Base-by-base conservation (phyloP, 202 grass and related monocot genomes). In the Schoenoplectus tabernaemontani region DNA sequence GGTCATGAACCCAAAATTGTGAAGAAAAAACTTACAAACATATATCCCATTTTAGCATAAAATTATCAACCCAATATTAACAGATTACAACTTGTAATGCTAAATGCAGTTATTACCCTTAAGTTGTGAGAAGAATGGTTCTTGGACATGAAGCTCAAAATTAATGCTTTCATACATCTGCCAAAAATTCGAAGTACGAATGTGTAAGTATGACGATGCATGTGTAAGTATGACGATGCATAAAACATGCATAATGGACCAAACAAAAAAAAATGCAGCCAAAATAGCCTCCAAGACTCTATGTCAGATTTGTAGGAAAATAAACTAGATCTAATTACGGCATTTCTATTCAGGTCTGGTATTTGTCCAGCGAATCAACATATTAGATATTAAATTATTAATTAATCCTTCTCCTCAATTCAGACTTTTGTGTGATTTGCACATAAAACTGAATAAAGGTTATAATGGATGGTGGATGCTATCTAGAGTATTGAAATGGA, bases 91-190 rank as follows among this genome's bases (percentile, higher is more conserved):
- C 32, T 50, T 81, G 54, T 41, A 30, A 15, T 84, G 22, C 10
- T 3, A 28, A 22, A 33, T 57, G 15, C 24, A 59, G 28, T 32
- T 26, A 19, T 54, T 87, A 93, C 94, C 94, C 85, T 43, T 86
- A 70, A 97, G 84, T 56, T 92, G 91, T 80, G 87, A 92, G 83
- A 93, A 97, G 84, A 87, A 97, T 58, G 94, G 94, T 76, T 97
- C 91, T 87, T 92, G 91, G 81, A 97, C 91, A 89, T 97, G 91
- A 56, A 97, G 84, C 77, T 85, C 89, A 80, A 97, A 92, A 4
- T 92, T 79, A 1, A 93, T 82, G 22, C 68, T 64, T 15, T 77
- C 80, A 36, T 88, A 87, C 84, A 97, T 90, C 91, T 97, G 54
- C 48, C 38, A 54, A 2, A 78, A 82, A 76, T 32, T 48, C 62